Base-by-base conservation (phyloP, 83 land plant genomes). In the Picea abies region DNA sequence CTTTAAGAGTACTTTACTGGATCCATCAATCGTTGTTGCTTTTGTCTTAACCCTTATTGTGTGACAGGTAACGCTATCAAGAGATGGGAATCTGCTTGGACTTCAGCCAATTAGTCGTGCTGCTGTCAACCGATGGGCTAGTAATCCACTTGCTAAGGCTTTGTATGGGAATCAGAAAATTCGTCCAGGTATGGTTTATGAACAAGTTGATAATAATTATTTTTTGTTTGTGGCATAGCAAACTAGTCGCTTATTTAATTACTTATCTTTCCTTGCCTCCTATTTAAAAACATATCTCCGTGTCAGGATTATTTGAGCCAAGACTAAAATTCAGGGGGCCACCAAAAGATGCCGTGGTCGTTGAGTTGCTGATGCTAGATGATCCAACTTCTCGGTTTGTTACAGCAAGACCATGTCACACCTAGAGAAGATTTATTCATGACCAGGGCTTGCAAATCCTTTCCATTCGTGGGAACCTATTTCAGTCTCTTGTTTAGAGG, bases 41-140 rank as follows among this genome's bases (percentile, higher is more conserved):
- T 9, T 49, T 49, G 12, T 49, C 56, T 49, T 9, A 49, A 49
- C 56, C 56, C 56, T 49, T 78, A n/a, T 81, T 68, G 4, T 65
- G 17, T 81, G 49, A 12, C 83, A 93, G 95, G 91, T 91, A 39
- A 89, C 87, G 6, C 29, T 91, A 73, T 80, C 93, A 78, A 66
- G 56, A 49, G 87, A 89, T 61, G 93, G 95, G 17, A 72, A 78
- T 64, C 64, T 93, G 19, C 83, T 91, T 52, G 95, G 95, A 19
- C 82, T 93, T 79, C 90, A 88, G 82, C 95, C 95, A 15, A 91
- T 84, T 52, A 93, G 80, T 77, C 86, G 84, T 41, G 85, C 84
- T 23, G 95, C 92, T 82, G 93, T 89, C 23, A 91, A 87, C 83
- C 67, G 82, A 26, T 93, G 95, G 95, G 90, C 90, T 32, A 75